These are phyloP conservation scores for Xylariaceae sp. DNA, from an alignment of 2,329 filamentous ascomycete genomes.

Conservation along the genomic window DNA sequence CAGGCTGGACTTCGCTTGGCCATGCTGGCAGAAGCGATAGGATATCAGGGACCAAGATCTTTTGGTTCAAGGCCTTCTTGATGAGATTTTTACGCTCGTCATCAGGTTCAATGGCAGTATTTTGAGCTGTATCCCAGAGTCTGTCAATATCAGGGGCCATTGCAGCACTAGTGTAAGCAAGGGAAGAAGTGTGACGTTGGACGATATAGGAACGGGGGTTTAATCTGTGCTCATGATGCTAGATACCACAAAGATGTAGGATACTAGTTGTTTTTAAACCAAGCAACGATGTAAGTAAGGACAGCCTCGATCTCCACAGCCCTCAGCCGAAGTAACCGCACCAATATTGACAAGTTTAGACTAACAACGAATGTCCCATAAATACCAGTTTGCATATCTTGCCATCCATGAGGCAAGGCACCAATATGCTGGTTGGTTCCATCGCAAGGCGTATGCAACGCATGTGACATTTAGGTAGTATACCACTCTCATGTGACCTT, in stretches of 20 bases:
- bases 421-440: not conserved
- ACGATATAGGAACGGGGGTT: not conserved
- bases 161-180: not conserved
- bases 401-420: not conserved
- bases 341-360: not conserved
- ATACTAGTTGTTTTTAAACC: conserved; percentile 7
- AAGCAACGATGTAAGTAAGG: not conserved
- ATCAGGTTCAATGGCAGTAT: not conserved
- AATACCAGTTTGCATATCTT: not conserved
- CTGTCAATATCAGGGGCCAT: conserved; percentile 36
- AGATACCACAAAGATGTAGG: not conserved
- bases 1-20: conserved; percentile 36
- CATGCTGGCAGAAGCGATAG: conserved; percentile 41
- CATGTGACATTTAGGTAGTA: not conserved
- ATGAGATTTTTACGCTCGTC: conserved; percentile 37
- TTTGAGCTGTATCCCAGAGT: conserved; percentile 11
- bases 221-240: not conserved
- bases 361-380: not conserved
- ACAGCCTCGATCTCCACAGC: not conserved
- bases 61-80: conserved; percentile 35
- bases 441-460: not conserved
- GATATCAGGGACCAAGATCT: conserved; percentile 37
- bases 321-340: not conserved
- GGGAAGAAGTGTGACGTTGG: not conserved
- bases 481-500: too few relatives aligned